Base-by-base conservation (phyloP, 257 asterid genomes). In the Scutellaria minor region DNA sequence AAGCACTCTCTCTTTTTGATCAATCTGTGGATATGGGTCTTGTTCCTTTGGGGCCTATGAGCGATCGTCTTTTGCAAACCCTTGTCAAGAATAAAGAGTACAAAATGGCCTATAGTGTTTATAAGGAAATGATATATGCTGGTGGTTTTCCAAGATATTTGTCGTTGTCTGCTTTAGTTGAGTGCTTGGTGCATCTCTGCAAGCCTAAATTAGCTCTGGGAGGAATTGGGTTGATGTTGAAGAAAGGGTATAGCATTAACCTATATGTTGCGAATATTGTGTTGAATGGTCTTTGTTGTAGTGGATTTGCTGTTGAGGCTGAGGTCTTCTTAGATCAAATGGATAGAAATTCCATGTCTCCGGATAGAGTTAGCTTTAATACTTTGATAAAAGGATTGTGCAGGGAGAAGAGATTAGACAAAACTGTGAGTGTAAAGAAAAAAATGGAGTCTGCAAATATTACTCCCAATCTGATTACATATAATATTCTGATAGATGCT, bases 211-310 rank as follows among this genome's bases (percentile, higher is more conserved):
- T 78, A 57, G 86, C 89, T 1, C 10, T 87, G 59, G 79, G 83
- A 9, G 93, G 78, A 5, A 55, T 84, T 50, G 93, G 87, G 64
- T 58, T 78, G 82, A 81, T 88, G 70, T 61, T 85, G 79, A 90
- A 90, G 78, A 77, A 46, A 10, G 97, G 93, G 54, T 90, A 66
- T 42, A 74, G 10, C 55, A 44, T 85, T 40, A 80, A 84, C 37
- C 66, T 75, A 18, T 85, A 86, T 65, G 80, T 71, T 48, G 83
- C 79, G 12, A 90, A 90, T 81, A 41, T 85, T 13, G 64, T 86
- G 54, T 80, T 90, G 85, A 85, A 86, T 75, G 72, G 88, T 61
- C 75, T 84, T 39, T 90, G 92, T 71, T 66, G 77, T 55, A 79
- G 76, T 74, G 88, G 87, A 1, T 77, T 72, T 48, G 84, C 73